These are phyloP conservation scores for Fusarium buxicola DNA, from an alignment of 2,329 filamentous ascomycete species.

Conservation along the genomic window DNA sequence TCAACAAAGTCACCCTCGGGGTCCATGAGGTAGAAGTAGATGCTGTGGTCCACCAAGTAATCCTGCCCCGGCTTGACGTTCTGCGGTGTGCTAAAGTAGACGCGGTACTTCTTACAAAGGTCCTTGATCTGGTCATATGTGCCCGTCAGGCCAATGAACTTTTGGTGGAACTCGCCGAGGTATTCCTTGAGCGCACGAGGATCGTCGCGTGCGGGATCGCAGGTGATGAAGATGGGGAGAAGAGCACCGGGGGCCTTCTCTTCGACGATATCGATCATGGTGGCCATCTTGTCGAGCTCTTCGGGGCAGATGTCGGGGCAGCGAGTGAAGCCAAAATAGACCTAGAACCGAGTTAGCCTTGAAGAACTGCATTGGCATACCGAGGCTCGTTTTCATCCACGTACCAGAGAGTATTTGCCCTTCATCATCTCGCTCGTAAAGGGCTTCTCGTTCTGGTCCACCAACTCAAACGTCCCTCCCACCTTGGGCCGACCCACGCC, in stretches of 20 bases:
- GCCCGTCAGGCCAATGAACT: conserved; percentile 89
- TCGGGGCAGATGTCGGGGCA: conserved; percentile 99
- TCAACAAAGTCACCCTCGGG: conserved; percentile 98
- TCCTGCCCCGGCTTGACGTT: conserved; percentile 93
- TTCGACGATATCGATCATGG: conserved; percentile 83
- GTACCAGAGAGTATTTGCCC: conserved; percentile 84
- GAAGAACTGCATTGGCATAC: neutral
- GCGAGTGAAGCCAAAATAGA: conserved; percentile 98
- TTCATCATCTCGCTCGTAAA: conserved; percentile 86
- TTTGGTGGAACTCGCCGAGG: conserved; percentile 88
- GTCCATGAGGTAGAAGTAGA: conserved; percentile 99
- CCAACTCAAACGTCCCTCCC: conserved; percentile 84
- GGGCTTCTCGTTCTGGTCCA: conserved; percentile 82
- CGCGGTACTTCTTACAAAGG: conserved; percentile 94
- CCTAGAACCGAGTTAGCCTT: conserved; percentile 60
- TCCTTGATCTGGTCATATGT: conserved; percentile 94
- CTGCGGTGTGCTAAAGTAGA: conserved; percentile 95
- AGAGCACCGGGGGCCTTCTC: conserved; percentile 64
- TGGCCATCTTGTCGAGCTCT: conserved; percentile 99
- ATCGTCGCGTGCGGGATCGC: conserved; percentile 91
- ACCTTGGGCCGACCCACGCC: conserved; percentile 94
- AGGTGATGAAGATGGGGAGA: conserved; percentile 91
- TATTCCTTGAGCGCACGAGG: conserved; percentile 88
- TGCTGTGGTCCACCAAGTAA: conserved; percentile 98
- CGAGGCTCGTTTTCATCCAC: conserved; percentile 45